Percentiles rank a stretch among this genome's conserved stretches.
phyloP scores from a whole-genome alignment of 805 yeast species.

The Candida easanensis region DNA sequence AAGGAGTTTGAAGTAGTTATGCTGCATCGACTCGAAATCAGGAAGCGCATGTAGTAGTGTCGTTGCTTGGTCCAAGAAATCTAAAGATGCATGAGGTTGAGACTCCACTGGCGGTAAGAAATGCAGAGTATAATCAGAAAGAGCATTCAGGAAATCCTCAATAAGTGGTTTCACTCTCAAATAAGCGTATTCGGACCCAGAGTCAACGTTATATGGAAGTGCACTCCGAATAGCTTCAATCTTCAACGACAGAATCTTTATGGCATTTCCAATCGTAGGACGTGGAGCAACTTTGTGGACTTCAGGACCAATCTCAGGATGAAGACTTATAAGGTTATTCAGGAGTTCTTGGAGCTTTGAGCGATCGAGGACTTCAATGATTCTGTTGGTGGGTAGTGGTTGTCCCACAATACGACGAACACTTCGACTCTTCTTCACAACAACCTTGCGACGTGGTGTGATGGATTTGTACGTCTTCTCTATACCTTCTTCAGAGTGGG shows the following conservation, averaged over 20 bases:
- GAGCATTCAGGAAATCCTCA: conserved; percentile 64
- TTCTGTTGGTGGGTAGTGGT: conserved; percentile 57
- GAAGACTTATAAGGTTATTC: conserved; percentile 47
- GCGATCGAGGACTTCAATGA: conserved; percentile 67
- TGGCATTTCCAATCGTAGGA: conserved; percentile 53
- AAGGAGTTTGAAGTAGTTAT: conserved; percentile 40
- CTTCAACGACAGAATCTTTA: conserved; percentile 45
- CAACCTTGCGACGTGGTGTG: conserved; percentile 5
- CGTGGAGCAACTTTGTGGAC: conserved; percentile 52
- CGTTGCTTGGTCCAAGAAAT: conserved; percentile 61
- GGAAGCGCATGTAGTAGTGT: conserved; percentile 62
- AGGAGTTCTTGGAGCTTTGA: conserved; percentile 51
- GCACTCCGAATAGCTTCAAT: conserved; percentile 39
- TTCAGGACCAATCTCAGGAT: conserved; percentile 61
- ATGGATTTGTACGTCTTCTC: conserved; percentile 1
- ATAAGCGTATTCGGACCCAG: conserved; percentile 71
- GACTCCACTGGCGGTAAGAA: conserved; percentile 70
- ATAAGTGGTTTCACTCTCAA: conserved; percentile 65
- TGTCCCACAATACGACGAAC: conserved; percentile 44
- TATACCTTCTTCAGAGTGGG: conserved; percentile 3
- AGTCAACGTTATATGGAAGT: conserved; percentile 76
- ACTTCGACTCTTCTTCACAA: conserved; percentile 3
- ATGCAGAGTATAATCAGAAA: conserved; percentile 70
- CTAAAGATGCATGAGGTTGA: conserved; percentile 48
- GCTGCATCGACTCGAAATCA: conserved; percentile 48